Percentiles rank a stretch among this genome's conserved stretches.
Conservation (phyloP, 352 stramenopile genomes). For the Globisporangium okanoganense region DNA sequence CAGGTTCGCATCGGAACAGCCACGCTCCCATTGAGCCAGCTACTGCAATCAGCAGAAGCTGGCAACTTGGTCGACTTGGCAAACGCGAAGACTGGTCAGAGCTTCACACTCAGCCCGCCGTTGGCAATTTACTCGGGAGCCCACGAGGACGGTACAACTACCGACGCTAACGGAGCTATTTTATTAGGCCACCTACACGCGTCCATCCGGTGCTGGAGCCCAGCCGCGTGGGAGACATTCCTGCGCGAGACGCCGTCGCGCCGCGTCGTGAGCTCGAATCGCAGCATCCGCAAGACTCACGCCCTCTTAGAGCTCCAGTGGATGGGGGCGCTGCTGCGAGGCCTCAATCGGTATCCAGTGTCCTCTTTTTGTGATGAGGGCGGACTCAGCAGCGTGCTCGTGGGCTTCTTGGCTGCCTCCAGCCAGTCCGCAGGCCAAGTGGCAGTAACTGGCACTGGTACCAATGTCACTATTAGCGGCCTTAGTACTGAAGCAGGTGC, state of each 20-base stretch:
- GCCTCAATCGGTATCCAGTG: slow-evolving; percentile 68
- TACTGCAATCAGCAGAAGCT: background rate
- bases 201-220: slow-evolving; percentile 43
- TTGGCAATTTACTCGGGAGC: slow-evolving; percentile 4
- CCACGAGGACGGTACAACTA: background rate
- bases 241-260: slow-evolving; percentile 23
- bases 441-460: background rate
- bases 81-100: background rate
- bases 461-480: background rate
- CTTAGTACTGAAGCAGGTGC: slow-evolving; percentile 5
- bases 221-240: slow-evolving; percentile 41
- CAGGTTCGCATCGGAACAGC: slow-evolving; percentile 21
- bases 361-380: slow-evolving; percentile 72
- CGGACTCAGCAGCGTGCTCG: slow-evolving; percentile 54
- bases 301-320: slow-evolving; percentile 38
- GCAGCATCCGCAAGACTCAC: slow-evolving; percentile 24
- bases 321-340: slow-evolving; percentile 62
- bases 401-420: slow-evolving; percentile 20
- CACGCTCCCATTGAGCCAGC: slow-evolving; percentile 15
- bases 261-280: slow-evolving; percentile 70
- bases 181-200: slow-evolving; percentile 28
- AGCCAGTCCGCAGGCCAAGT: background rate
- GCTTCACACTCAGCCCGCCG: background rate
- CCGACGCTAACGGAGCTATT: background rate
- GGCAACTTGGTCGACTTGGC: background rate